phyloP scores from a whole-genome alignment of 1,139 yeast genomes.

The Saccharomycopsis phalli region DNA sequence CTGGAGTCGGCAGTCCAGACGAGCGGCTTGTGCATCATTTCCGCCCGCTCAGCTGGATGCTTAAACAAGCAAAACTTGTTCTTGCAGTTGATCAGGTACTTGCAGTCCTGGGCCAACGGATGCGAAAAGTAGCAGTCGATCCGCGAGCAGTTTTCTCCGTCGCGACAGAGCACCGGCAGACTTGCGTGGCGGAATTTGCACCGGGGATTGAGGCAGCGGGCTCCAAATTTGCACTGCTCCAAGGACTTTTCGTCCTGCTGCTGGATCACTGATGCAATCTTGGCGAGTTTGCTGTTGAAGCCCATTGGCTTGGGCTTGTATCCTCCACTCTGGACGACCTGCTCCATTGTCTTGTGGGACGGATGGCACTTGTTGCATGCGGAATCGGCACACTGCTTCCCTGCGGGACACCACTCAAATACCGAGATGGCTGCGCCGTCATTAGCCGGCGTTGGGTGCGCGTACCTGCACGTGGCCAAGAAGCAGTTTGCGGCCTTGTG shows the following conservation, averaged over 20 bases:
- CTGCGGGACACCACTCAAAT: conserved; percentile 70
- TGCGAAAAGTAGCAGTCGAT: conserved; percentile 77
- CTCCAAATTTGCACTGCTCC: conserved; percentile 77
- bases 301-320: neutral
- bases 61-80: conserved; percentile 61
- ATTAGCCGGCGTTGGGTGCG: conserved; percentile 86
- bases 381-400: conserved; percentile 52
- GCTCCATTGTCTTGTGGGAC: conserved; percentile 40
- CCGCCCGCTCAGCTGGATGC: conserved; percentile 68
- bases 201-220: conserved; percentile 61
- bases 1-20: conserved; percentile 19
- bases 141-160: conserved; percentile 68
- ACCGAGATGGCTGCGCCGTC: conserved; percentile 58
- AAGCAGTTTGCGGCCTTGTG: conserved; percentile 69
- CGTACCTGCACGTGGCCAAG: conserved; percentile 75
- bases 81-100: conserved; percentile 66
- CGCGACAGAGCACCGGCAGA: conserved; percentile 65
- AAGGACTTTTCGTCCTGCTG: conserved; percentile 37
- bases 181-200: conserved; percentile 85
- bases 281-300: conserved; percentile 14
- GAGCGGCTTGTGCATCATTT: conserved; percentile 17
- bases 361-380: conserved; percentile 73
- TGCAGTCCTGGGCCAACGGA: conserved; percentile 71
- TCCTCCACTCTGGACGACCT: conserved; percentile 20
- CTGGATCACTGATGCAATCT: conserved; percentile 15